Conservation (phyloP, 2,329 filamentous ascomycete species). For the Fusarium oxysporum region DNA sequence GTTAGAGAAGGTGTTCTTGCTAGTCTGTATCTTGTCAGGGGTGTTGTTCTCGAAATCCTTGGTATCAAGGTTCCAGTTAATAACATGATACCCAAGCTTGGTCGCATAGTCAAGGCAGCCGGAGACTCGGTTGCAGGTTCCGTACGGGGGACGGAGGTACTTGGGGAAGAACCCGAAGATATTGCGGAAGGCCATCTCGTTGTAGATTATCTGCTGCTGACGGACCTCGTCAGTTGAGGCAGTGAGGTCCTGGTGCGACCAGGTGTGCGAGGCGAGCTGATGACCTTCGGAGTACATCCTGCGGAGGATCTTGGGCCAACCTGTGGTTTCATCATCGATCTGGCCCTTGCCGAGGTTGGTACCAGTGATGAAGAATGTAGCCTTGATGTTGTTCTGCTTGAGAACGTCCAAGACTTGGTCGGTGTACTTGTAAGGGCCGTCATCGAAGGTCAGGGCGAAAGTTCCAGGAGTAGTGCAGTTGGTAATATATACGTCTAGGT, state of each 20-base stretch:
- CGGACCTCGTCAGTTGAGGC: conserved; percentile 47
- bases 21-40: conserved; percentile 60
- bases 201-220: conserved; percentile 54
- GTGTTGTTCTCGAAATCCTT: conserved; percentile 67
- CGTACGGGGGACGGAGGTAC: conserved; percentile 58
- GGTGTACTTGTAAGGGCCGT: conserved; percentile 59
- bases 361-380: conserved; percentile 57
- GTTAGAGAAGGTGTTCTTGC: conserved; percentile 52
- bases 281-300: conserved; percentile 57
- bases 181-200: conserved; percentile 58
- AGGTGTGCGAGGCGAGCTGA: conserved; percentile 59
- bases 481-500: conserved; percentile 48
- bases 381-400: conserved; percentile 46
- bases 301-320: conserved; percentile 52
- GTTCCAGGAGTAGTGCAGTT: conserved; percentile 49
- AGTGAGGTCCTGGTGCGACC: conserved; percentile 57
- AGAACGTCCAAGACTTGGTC: conserved; percentile 53
- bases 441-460: conserved; percentile 60
- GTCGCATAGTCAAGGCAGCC: conserved; percentile 52
- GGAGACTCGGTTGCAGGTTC: conserved; percentile 52
- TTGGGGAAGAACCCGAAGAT: conserved; percentile 54
- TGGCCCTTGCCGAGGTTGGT: conserved; percentile 53
- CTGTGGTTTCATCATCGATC: conserved; percentile 52
- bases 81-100: conserved; percentile 65
- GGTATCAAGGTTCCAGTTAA: conserved; percentile 69